Conservation (phyloP, 306 rosid genomes). For the Erythrophleum fordii region DNA sequence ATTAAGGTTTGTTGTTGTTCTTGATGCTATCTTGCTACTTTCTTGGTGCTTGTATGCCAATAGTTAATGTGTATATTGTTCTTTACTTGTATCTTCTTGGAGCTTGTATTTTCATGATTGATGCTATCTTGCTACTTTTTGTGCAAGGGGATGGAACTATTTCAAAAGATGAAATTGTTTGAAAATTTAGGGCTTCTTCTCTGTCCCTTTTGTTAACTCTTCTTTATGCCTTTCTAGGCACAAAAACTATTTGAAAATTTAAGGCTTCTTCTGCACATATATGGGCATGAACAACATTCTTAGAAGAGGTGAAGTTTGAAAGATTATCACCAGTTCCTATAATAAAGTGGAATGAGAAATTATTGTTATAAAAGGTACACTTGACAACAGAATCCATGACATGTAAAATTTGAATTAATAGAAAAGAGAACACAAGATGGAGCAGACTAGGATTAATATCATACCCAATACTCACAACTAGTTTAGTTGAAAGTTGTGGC, state of each 20-base stretch:
- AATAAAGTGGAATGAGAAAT: conserved; percentile 81
- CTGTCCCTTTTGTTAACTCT: too few relatives aligned
- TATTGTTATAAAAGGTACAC: conserved; percentile 54
- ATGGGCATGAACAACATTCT: conserved; percentile 87
- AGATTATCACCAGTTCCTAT: conserved; percentile 78
- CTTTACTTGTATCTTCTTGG: too few relatives aligned
- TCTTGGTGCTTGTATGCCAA: too few relatives aligned
- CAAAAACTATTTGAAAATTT: conserved; percentile 63
- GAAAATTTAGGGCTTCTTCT: too few relatives aligned
- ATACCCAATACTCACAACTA: conserved; percentile 3
- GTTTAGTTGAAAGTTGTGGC: conserved; percentile 12
- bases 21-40: too few relatives aligned
- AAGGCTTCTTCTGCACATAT: conserved; percentile 87
- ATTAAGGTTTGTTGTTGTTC: too few relatives aligned
- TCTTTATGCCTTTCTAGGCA: conserved; percentile 96
- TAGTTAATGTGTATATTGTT: too few relatives aligned
- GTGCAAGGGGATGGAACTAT: too few relatives aligned
- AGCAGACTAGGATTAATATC: conserved; percentile 30
- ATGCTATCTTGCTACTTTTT: too few relatives aligned
- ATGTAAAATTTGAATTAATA: conserved; percentile 30
- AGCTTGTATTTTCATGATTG: too few relatives aligned
- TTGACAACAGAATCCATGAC: conserved; percentile 17
- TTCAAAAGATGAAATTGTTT: too few relatives aligned
- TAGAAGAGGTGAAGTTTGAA: conserved; percentile 77
- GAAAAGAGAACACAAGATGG: conserved; percentile 30